Evolutionary conservation across 345 rosid genomes (phyloP).

Genomic region (Pugionium cornutum): DNA sequence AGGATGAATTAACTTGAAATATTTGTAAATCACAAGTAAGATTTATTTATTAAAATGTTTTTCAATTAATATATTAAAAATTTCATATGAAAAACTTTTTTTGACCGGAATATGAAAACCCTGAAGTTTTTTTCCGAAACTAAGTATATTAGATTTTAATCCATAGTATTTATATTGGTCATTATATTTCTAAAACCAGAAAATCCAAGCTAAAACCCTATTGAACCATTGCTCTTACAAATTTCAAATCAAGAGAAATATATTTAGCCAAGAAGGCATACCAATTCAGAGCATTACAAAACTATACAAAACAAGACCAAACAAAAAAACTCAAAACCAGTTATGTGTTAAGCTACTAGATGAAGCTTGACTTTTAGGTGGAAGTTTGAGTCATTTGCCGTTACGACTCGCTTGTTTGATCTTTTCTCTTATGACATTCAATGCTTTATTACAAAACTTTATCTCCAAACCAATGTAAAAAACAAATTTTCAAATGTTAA

Average conservation of each 20-base stretch:
- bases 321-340: background rate
- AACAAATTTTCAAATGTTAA: constrained; percentile 11
- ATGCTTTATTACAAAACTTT: constrained; percentile 21
- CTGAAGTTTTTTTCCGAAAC: too few relatives aligned
- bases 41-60: too few relatives aligned
- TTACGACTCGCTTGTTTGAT: constrained; percentile 1
- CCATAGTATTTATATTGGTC: background rate
- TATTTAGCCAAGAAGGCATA: background rate
- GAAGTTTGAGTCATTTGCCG: constrained; percentile 15
- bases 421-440: constrained; percentile 10
- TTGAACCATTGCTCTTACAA: background rate
- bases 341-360: background rate
- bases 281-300: background rate
- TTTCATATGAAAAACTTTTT: background rate
- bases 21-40: too few relatives aligned
- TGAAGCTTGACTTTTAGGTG: constrained; percentile 24
- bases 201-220: background rate
- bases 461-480: constrained; percentile 7
- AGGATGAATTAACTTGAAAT: too few relatives aligned
- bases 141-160: background rate
- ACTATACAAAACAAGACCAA: constrained; percentile 2
- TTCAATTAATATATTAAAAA: too few relatives aligned
- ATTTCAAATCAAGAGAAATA: constrained; percentile 8
- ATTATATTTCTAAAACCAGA: too few relatives aligned
- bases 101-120: background rate